Percentiles rank a stretch among this genome's conserved stretches.
Conservation (phyloP, 2,329 filamentous ascomycete genomes). For the Periconia sp. region DNA sequence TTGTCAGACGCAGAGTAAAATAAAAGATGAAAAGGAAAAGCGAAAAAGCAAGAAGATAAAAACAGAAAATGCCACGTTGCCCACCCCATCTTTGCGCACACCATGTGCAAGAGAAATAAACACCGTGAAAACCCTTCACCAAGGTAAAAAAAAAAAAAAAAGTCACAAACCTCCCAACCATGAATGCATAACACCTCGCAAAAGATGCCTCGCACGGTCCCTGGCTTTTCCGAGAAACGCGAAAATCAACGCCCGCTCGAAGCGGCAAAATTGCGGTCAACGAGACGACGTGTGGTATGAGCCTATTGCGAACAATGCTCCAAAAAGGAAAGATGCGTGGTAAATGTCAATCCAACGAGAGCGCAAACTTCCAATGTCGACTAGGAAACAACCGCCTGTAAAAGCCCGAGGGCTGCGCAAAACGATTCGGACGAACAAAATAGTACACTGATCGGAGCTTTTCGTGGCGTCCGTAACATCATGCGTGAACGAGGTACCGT, state of each 20-base stretch:
- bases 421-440: conserved; percentile 17
- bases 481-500: conserved; percentile 24
- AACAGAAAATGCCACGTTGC: not conserved
- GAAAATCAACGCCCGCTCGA: not conserved
- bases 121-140: too few species aligned
- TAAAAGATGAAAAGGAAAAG: conserved; percentile 2
- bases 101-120: not conserved
- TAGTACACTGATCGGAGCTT: conserved; percentile 16
- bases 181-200: conserved; percentile 1
- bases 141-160: not conserved
- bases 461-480: conserved; percentile 28
- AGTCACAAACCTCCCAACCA: not conserved
- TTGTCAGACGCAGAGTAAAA: not conserved
- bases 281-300: too few species aligned
- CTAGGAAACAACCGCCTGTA: conserved; percentile 8
- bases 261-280: too few species aligned
- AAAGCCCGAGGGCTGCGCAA: conserved; percentile 26
- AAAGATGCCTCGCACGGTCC: not conserved
- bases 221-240: not conserved
- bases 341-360: conserved; percentile 10
- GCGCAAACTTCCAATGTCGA: not conserved
- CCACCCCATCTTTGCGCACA: not conserved
- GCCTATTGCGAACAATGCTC: conserved; percentile 2
- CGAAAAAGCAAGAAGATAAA: not conserved
- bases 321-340: conserved; percentile 10